Base-by-base conservation (phyloP, 2,329 filamentous ascomycete species). In the Pleoardoris graminearum region DNA sequence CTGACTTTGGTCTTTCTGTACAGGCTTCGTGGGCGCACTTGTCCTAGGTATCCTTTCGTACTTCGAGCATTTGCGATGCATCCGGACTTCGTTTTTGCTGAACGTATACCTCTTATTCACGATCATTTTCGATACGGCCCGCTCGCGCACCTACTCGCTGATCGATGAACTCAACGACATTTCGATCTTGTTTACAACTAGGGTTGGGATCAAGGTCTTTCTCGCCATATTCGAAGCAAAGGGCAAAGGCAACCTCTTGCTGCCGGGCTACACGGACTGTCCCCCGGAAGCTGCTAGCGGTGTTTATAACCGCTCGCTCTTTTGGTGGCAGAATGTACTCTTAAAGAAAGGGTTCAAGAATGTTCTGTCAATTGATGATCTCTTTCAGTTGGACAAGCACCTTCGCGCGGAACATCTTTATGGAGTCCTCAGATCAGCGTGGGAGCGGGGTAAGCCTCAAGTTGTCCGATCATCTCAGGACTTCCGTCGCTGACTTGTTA, bases 291-390 rank as follows among this genome's bases (percentile, higher is more conserved):
- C 77, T 3, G 82, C 78, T 2, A 79, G 77, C 41, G 76, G 80
- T 3, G 68, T 81, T n/a, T 78, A 79, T 56, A 82, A 73, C 53
- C 71, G 73, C 37, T 68, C 67, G 0, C 66, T 81, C 11, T 84
- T 84, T 60, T 78, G 75, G 71, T 84, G 82, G 82, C 65, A 83
- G 44, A 82, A 79, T 51, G 73, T 75, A 2, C 62, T 85, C 6
- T 78, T 85, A 36, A 72, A 72, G 22, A 66, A 69, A 14, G 81
- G 82, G 0, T 82, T 76, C 66, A 74, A 66, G 4, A 77, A 73
- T 6, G 55, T 72, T 3, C 57, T 82, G 12, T 58, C 64, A 0
- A 67, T 81, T 0, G 74, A 77, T 7, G 79, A 80, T 50, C 68
- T 81, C 3, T 77, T 66, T 54, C 54, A 66, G 0, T 62, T 81